These are phyloP conservation scores for Xanthoconium separans DNA, from an alignment of 1,284 basidiomycete species.

Conservation along the genomic window DNA sequence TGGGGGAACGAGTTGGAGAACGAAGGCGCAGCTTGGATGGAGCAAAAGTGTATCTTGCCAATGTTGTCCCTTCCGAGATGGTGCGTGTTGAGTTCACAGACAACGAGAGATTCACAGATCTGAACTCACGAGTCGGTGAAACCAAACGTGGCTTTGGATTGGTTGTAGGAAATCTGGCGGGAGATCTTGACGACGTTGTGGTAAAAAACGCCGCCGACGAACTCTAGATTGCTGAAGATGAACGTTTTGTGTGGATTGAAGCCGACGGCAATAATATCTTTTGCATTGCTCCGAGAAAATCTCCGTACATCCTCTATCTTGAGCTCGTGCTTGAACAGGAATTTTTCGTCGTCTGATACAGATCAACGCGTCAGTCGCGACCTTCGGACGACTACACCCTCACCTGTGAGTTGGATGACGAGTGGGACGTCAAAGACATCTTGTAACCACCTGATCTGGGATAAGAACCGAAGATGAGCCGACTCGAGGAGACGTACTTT, in stretches of 20 bases:
- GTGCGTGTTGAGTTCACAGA: background rate
- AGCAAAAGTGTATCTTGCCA: constrained; percentile 96
- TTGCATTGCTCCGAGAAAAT: constrained; percentile 86
- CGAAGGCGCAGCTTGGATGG: constrained; percentile 96
- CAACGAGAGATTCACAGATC: too few relatives aligned
- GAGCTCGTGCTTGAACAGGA: constrained; percentile 94
- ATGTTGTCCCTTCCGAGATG: constrained; percentile 80
- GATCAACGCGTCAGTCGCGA: background rate
- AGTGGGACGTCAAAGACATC: constrained; percentile 94
- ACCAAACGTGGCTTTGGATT: constrained; percentile 94
- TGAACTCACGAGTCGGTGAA: constrained; percentile 86
- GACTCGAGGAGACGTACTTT: constrained; percentile 56
- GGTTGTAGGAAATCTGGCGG: constrained; percentile 89
- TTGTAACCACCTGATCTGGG: constrained; percentile 80
- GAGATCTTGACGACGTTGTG: constrained; percentile 93
- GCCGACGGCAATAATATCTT: constrained; percentile 96
- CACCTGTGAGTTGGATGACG: constrained; percentile 92
- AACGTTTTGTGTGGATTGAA: constrained; percentile 94
- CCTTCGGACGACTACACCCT: constrained; percentile 12
- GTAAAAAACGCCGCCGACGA: constrained; percentile 91
- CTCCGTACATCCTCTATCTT: constrained; percentile 87
- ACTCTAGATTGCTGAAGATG: constrained; percentile 94
- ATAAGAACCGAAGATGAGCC: constrained; percentile 3
- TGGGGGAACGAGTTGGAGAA: constrained; percentile 99
- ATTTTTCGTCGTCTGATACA: constrained; percentile 92